Percentiles rank a stretch among this genome's conserved stretches.
Evolutionary conservation across 371 early-diverging fungal species (phyloP).

Genomic region (Zychaea mexicana): DNA sequence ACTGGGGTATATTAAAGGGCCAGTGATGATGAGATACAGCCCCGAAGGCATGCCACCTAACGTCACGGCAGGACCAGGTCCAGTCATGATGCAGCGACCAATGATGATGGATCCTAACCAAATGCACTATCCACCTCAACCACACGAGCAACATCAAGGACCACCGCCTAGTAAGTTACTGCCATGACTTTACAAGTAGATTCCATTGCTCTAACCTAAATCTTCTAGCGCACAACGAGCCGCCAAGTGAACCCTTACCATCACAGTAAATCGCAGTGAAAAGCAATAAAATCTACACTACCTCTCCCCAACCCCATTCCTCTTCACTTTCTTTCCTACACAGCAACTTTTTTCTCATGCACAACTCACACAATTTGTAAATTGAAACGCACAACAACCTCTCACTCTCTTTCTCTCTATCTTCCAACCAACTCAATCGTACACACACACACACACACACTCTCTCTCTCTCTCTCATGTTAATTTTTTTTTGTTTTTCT

Average conservation of each 20-base stretch:
- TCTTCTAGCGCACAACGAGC: neutral
- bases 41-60: conserved; percentile 50
- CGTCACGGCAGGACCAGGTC: conserved; percentile 11
- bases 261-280: neutral
- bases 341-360: neutral
- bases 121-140: conserved; percentile 29
- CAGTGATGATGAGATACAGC: conserved; percentile 62
- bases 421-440: no score
- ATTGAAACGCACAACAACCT: neutral
- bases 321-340: neutral
- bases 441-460: no score
- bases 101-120: conserved; percentile 30
- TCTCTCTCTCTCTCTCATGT: no score
- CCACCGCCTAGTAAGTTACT: neutral
- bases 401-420: no score
- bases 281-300: neutral
- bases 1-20: conserved; percentile 29
- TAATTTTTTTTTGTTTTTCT: no score
- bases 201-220: neutral
- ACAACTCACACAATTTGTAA: neutral
- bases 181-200: neutral
- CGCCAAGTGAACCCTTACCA: neutral
- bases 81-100: conserved; percentile 39
- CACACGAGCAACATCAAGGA: conserved; percentile 12
- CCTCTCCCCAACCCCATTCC: neutral